Evolutionary conservation across 257 asterid species (phyloP), one percentile per base, ranked within the genome.

Genomic region (Ligustrum vulgare): DNA sequence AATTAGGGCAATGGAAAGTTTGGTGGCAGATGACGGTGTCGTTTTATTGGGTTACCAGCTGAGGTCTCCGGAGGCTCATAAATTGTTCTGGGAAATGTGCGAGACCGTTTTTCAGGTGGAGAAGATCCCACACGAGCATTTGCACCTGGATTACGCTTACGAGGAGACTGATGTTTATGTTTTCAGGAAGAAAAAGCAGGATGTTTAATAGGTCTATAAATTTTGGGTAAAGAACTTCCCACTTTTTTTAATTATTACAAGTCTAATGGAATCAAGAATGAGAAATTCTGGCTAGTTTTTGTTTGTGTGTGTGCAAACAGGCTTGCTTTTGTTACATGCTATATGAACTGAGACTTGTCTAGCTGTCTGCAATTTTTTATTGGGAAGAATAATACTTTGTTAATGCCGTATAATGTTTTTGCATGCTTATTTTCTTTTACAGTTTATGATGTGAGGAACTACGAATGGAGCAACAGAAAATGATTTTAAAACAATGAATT

Each of bases 51-150:
- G 99, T 41, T 91, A 94, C 74, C 98, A 92, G 73, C 23, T 91
- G 82, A 85, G 98, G 86, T 92, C 97, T 5, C 97, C 98, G 2
- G 97, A 94, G 84, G 98, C 99, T 11, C 88, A 92, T 77, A 43
- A 54, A 74, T 13, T 88, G 86, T 94, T 94, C 67, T 92, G 99
- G 98, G 90, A 86, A 58, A 80, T 84, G 81, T 87, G 85, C 33
- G 81, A 13, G 9, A 83, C 67, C 18, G 85, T 80, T n/a, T 94
- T 94, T 67, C 91, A 89, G 56, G 82, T 91, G 32, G 81, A 91
- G 80, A 92, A 86, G 86, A 82, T 92, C 33, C 97, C 98, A 18
- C 96, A 91, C 20, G 90, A 84, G 81, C 90, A 94, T 84, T 86
- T 94, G 92, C 99, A 92, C 75, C 88, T 89, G 3, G 96, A 94